Evolutionary conservation across 306 rosid species (phyloP).

Genomic region (Ziziphus jujuba): DNA sequence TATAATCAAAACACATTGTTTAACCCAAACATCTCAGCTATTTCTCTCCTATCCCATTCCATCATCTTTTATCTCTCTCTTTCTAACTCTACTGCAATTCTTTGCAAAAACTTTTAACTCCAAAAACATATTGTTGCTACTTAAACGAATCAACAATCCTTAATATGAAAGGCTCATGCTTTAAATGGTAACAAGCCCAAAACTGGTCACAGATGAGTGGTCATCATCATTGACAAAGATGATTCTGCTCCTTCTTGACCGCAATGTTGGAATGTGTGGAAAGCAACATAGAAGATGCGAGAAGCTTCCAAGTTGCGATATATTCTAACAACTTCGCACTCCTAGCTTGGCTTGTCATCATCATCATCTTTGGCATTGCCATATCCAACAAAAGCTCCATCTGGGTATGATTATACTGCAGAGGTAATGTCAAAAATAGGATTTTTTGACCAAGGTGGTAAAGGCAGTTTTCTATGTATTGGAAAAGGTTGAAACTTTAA

Average conservation of each 20-base stretch:
- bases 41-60: too few relatives aligned
- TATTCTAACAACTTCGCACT: conserved; percentile 89
- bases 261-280: conserved; percentile 89
- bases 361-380: conserved; percentile 38
- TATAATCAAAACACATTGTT: too few relatives aligned
- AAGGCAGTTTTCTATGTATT: conserved; percentile 7
- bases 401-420: conserved; percentile 5
- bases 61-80: too few relatives aligned
- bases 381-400: neutral
- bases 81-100: too few relatives aligned
- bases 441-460: conserved; percentile 29
- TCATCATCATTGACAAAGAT: conserved; percentile 54
- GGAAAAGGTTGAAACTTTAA: neutral
- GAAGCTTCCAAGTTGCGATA: conserved; percentile 82
- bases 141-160: conserved; percentile 85
- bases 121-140: too few relatives aligned
- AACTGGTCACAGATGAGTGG: conserved; percentile 61
- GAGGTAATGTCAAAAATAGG: conserved; percentile 38
- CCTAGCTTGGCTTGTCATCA: conserved; percentile 82
- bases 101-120: too few relatives aligned
- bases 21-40: too few relatives aligned
- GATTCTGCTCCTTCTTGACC: conserved; percentile 97
- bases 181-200: conserved; percentile 82
- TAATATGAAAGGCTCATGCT: conserved; percentile 62
- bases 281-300: conserved; percentile 68